Evolutionary conservation across 2,329 filamentous ascomycete species (phyloP), one percentile per base, ranked within the genome.

Genomic region (Cytospora paraplurivora): DNA sequence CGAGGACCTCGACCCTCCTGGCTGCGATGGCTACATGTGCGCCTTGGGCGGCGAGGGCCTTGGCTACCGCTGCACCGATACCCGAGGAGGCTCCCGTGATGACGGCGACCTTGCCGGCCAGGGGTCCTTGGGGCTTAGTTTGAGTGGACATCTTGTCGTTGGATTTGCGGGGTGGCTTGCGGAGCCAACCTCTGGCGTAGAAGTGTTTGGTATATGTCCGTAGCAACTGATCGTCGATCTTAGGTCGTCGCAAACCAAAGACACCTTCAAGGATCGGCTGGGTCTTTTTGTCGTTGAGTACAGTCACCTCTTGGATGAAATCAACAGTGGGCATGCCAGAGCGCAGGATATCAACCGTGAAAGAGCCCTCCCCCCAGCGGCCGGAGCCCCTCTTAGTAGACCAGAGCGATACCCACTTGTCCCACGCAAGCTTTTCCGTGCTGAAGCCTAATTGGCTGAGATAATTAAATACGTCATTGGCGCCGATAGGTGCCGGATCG

Each of bases 51-150:
- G 88, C 88, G 7, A 93, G 81, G 8, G 88, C 88, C 8, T 80
- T 78, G 19, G 89, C 88, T 5, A 92, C 88, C 1, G 91, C 90
- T 7, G 89, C 89, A 17, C 91, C 91, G 62, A 93, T 93, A 1
- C 91, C 90, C 1, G 89, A 92, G 3, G 89, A 92, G 2, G 90
- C 90, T 34, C 91, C 91, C 0, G 89, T 92, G n/a, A 93, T 81
- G 34, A 93, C 85, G 27, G 88, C 91, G 0, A 93, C 88, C 52
- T 85, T 84, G 13, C 89, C 90, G 47, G 82, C 83, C 3, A 93
- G 77, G 3, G 88, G 85, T 1, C 88, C 88, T 56, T 80, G 78
- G 34, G 77, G 75, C 56, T 78, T 76, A 4, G 74, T 62, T 34
- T 67, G 65, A 2, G 50, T 44, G 17, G 68, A 66, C 33, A 66